These are phyloP conservation scores for Naganishia albida DNA, from an alignment of 1,284 basidiomycete genomes.

Conservation along the genomic window DNA sequence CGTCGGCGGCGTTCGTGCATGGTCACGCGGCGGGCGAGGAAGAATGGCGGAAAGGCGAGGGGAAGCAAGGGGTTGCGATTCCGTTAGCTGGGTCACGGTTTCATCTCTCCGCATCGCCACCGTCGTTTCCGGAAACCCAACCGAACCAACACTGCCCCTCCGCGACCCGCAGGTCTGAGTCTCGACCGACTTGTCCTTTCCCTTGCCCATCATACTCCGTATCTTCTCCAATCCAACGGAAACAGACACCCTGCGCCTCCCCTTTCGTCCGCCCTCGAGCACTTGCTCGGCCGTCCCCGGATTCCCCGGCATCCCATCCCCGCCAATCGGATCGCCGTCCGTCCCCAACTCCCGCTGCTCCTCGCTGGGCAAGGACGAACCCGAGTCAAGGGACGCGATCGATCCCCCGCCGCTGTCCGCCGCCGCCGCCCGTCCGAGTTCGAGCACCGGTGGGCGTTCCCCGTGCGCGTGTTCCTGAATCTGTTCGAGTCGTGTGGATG, in stretches of 20 bases:
- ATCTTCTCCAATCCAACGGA: conserved; percentile 18
- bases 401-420: conserved; percentile 18
- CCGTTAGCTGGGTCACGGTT: conserved; percentile 23
- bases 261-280: background rate
- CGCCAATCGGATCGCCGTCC: conserved; percentile 10
- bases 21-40: background rate
- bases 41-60: conserved; percentile 5
- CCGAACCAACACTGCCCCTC: conserved; percentile 7
- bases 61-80: conserved; percentile 8
- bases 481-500: conserved; percentile 1
- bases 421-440: conserved; percentile 15
- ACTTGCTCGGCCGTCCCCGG: background rate
- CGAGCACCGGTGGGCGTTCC: conserved; percentile 2
- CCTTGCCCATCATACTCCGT: conserved; percentile 10
- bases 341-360: background rate
- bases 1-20: conserved; percentile 9
- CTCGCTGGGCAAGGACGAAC: background rate
- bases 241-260: conserved; percentile 9
- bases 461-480: conserved; percentile 20
- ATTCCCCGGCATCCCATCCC: background rate
- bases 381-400: conserved; percentile 14
- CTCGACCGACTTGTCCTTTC: conserved; percentile 3
- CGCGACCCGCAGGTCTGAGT: background rate
- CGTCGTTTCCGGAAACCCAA: too few relatives aligned
- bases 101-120: conserved; percentile 17